Base-by-base conservation (phyloP, 192 early-diverging fungal genomes). In the Piromyces sp. region DNA sequence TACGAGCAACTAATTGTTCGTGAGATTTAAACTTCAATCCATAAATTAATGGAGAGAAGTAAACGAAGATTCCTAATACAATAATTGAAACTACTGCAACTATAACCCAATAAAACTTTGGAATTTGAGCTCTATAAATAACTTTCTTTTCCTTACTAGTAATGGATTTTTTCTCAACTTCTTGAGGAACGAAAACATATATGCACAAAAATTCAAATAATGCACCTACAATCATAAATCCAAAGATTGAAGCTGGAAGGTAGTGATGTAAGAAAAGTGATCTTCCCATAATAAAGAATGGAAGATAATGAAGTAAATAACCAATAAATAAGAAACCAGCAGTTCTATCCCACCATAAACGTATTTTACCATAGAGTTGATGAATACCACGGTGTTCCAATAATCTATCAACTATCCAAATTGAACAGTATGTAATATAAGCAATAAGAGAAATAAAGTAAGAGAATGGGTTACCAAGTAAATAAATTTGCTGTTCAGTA, bases 201-300 rank as follows among this genome's bases (percentile, higher is more conserved):
- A 86, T 28, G 29, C 82, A 81, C 30, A 96, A 87, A 84, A 94
- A 95, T 80, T 96, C 94, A 83, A 94, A 85, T 33, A 95, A 87
- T 31, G 88, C 90, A n/a, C 92, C 93, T 17, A 92, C 84, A 6
- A 93, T 80, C 86, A 98, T 86, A 82, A 92, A 92, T 33, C 92
- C 92, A 87, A 95, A 93, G 81, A 96, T 93, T 40, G 93, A 91
- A 9, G 93, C 91, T 2, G 96, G 96, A 80, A 98, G 86, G 85
- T 98, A 98, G 87, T 98, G 97, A 88, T 98, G 97, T 82, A 98
- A 84, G 86, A 97, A 98, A 12, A 96, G 89, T 80, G 93, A 91
- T 42, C 97, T 92, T 29, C 95, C 96, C 94, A 96, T 95, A 78
- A 95, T 82, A 85, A 94, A 96, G 89, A 97, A 97, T 37, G 97